Evolutionary conservation across 2,329 filamentous ascomycete genomes (phyloP).

Genomic region (Trichoderma simmonsii): DNA sequence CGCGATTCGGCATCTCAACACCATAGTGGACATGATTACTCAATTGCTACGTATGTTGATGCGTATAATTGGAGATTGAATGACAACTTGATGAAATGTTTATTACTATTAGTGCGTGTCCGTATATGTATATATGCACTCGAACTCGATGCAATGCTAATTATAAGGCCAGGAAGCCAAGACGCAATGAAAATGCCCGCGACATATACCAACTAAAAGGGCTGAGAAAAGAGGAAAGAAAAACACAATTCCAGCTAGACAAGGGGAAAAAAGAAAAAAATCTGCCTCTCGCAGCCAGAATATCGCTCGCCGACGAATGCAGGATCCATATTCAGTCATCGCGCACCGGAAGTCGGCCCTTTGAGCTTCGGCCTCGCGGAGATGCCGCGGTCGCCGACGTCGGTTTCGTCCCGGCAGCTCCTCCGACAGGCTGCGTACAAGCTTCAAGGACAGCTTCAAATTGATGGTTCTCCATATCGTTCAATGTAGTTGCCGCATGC

Average conservation of each 20-base stretch:
- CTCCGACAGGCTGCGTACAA: neutral
- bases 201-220: neutral
- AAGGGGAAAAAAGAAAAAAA: neutral
- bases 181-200: neutral
- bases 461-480: neutral
- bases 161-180: neutral
- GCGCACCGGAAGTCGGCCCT: conserved; percentile 2
- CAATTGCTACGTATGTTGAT: neutral
- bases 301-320: neutral
- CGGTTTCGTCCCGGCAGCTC: neutral
- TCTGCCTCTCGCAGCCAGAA: neutral
- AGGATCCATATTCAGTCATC: neutral
- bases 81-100: neutral
- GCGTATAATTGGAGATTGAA: neutral
- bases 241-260: neutral
- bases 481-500: neutral
- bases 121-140: neutral
- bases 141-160: neutral
- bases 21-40: neutral
- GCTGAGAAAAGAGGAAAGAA: neutral
- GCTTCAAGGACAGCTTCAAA: neutral
- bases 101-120: neutral
- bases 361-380: conserved; percentile 7
- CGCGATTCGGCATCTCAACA: neutral
- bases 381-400: neutral